A percentile compares a stretch with the other conserved stretches of the same genome.
Conservation (phyloP, 2,329 filamentous ascomycete species). For the Esteya vermicola region DNA sequence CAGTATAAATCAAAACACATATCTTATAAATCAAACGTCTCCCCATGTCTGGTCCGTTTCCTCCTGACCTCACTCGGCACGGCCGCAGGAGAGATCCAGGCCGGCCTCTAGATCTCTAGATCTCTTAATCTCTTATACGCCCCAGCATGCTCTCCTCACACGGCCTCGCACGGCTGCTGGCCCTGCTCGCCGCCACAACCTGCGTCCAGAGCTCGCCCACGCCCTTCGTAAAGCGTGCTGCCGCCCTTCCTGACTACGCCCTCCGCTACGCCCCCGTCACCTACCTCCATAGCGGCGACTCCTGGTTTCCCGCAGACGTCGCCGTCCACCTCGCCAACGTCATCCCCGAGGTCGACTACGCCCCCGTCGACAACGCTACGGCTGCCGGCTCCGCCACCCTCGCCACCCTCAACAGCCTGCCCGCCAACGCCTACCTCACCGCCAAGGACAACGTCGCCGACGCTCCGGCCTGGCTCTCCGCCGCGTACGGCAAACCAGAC, state of each 20-base stretch:
- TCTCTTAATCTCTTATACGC: no score
- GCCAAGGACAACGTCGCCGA: slow-evolving; percentile 6
- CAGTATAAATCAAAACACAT: no score
- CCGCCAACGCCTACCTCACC: slow-evolving; percentile 9
- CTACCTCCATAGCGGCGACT: slow-evolving; percentile 10
- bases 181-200: no score
- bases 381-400: slow-evolving; percentile 8
- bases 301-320: slow-evolving; percentile 11
- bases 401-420: slow-evolving; percentile 7
- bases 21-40: no score
- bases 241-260: slow-evolving; percentile 10
- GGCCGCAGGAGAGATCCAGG: no score
- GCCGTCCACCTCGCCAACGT: slow-evolving; percentile 10
- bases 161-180: no score
- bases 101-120: no score
- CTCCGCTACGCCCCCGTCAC: slow-evolving; percentile 10
- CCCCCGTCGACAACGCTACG: slow-evolving; percentile 2
- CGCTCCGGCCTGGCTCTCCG: slow-evolving; percentile 9
- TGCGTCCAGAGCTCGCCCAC: background rate
- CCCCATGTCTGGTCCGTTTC: no score
- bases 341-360: slow-evolving; percentile 8
- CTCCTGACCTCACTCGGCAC: no score
- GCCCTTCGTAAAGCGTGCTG: slow-evolving; percentile 1
- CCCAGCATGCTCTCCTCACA: no score
- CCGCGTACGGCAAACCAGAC: slow-evolving; percentile 9